Evolutionary conservation across 805 yeast genomes (phyloP).

Genomic region (Myxozyma mucilagina): DNA sequence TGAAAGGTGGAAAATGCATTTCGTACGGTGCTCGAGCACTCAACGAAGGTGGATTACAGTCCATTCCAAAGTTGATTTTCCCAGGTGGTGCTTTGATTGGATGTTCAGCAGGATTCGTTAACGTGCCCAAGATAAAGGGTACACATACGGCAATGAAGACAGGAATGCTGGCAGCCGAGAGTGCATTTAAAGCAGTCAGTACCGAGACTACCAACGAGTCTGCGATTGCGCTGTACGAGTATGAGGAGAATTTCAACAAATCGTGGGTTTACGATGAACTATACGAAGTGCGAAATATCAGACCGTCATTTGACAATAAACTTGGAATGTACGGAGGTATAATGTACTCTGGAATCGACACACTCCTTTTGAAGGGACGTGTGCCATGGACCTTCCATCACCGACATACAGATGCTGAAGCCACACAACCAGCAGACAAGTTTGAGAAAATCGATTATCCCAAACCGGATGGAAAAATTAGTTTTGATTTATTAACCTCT

Average conservation of each 20-base stretch:
- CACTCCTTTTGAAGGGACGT: constrained; percentile 73
- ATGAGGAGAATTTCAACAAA: constrained; percentile 62
- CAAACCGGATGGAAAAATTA: constrained; percentile 90
- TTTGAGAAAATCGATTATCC: constrained; percentile 81
- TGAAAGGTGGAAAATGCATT: constrained; percentile 88
- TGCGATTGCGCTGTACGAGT: constrained; percentile 50
- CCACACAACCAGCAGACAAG: constrained; percentile 66
- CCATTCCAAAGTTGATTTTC: constrained; percentile 84
- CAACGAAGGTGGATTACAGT: constrained; percentile 95
- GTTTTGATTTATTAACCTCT: constrained; percentile 91
- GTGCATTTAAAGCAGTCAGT: constrained; percentile 57
- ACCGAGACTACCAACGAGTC: constrained; percentile 33
- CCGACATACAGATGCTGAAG: constrained; percentile 65
- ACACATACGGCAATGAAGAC: constrained; percentile 97
- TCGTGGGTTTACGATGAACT: constrained; percentile 90
- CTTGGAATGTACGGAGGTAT: constrained; percentile 83
- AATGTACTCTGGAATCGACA: constrained; percentile 77
- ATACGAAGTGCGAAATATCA: constrained; percentile 78
- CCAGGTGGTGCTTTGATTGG: constrained; percentile 98
- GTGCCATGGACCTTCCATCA: constrained; percentile 87
- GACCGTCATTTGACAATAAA: constrained; percentile 83
- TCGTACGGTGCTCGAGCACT: constrained; percentile 95
- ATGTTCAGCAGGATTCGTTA: constrained; percentile 93
- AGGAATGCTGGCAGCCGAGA: constrained; percentile 93
- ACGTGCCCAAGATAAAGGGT: constrained; percentile 96